phyloP scores from a whole-genome alignment of 768 basidiomycete genomes.

The Lactarius indigo region DNA sequence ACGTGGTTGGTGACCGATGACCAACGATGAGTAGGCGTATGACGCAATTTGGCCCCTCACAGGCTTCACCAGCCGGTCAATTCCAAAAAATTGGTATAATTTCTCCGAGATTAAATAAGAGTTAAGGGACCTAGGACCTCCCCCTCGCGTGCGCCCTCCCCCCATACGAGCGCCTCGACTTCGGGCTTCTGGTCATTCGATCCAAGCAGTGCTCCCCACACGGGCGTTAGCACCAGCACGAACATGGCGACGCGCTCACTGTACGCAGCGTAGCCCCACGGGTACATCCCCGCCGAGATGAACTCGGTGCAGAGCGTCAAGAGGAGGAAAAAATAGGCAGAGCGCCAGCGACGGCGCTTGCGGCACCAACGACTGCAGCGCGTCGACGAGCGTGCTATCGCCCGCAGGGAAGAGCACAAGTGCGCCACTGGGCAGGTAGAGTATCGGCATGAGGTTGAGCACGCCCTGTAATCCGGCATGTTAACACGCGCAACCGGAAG shows the following conservation, averaged over 20 bases:
- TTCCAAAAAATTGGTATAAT: too few species aligned
- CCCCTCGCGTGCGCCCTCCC: conserved; percentile 27
- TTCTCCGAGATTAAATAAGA: too few species aligned
- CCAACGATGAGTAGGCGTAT: neutral
- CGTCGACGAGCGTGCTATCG: conserved; percentile 26
- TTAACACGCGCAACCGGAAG: neutral
- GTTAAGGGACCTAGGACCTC: conserved; percentile 4
- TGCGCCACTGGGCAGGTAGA: conserved; percentile 38
- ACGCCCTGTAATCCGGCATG: conserved; percentile 47
- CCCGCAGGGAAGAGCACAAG: conserved; percentile 20
- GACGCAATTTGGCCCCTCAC: neutral
- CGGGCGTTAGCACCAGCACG: conserved; percentile 43
- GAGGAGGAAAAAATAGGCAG: conserved; percentile 63
- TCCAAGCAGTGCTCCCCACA: conserved; percentile 41
- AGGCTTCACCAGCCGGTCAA: too few species aligned
- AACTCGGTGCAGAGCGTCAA: conserved; percentile 80
- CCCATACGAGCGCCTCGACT: conserved; percentile 45
- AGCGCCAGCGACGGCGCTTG: conserved; percentile 63
- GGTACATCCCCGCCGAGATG: conserved; percentile 74
- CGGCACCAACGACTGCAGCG: conserved; percentile 33
- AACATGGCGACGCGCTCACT: conserved; percentile 82
- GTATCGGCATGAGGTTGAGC: conserved; percentile 62
- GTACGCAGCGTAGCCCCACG: conserved; percentile 65
- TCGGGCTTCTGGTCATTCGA: conserved; percentile 36
- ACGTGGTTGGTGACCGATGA: neutral